Percentiles rank a stretch among this genome's conserved stretches.
These are phyloP conservation scores for Tetratostichococcus sp. DNA, from an alignment of 139 green algal species.

Conservation along the genomic window DNA sequence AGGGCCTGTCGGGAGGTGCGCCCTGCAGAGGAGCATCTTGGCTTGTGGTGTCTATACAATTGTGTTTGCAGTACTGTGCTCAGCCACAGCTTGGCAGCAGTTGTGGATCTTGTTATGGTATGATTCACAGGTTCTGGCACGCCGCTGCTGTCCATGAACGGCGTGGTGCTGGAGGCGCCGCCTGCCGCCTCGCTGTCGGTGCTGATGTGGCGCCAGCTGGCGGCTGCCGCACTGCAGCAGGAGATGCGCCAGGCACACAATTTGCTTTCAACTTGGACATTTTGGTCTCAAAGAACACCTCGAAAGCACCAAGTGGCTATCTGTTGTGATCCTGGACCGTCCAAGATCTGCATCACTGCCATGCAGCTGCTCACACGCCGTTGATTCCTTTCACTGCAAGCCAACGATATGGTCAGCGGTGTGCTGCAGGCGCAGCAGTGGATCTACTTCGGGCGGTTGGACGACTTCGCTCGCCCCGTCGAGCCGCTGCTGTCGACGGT, in stretches of 20 bases:
- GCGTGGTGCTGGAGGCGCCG: constrained; percentile 8
- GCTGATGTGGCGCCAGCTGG: constrained; percentile 21
- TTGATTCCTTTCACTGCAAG: too few species aligned
- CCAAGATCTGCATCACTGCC: too few species aligned
- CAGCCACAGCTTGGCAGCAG: too few species aligned
- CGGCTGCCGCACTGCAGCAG: constrained; percentile 17
- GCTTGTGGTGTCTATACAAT: too few species aligned
- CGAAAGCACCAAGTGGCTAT: too few species aligned
- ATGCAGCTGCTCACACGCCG: too few species aligned
- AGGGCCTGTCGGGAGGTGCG: constrained; percentile 28
- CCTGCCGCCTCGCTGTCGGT: background rate
- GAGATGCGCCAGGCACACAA: constrained; percentile 17
- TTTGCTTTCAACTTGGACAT: background rate
- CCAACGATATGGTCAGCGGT: too few species aligned
- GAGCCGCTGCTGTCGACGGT: constrained; percentile 37
- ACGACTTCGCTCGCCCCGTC: constrained; percentile 9
- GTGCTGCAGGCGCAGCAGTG: constrained; percentile 40
- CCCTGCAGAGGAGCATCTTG: background rate
- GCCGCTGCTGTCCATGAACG: constrained; percentile 37
- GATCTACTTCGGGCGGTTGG: constrained; percentile 47
- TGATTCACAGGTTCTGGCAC: background rate
- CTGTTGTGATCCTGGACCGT: too few species aligned
- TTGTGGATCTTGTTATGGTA: too few species aligned
- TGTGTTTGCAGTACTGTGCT: too few species aligned
- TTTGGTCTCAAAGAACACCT: too few species aligned